These are phyloP conservation scores for Monilinia polystroma DNA, from an alignment of 2,329 filamentous ascomycete species.

Conservation along the genomic window DNA sequence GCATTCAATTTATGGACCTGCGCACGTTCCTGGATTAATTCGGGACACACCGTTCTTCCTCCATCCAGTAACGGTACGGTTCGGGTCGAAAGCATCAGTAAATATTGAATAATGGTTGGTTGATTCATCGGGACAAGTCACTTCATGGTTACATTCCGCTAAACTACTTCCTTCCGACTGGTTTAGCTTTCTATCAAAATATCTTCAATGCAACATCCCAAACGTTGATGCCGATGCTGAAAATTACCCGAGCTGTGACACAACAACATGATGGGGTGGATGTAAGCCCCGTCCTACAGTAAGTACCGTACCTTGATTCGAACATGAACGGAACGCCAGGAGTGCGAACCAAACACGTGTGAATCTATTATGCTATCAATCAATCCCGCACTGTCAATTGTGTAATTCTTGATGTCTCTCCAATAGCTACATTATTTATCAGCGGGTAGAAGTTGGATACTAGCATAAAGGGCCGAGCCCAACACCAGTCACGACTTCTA, in stretches of 20 bases:
- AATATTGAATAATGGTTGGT: conserved; percentile 9
- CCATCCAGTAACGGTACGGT: conserved; percentile 9
- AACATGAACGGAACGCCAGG: background rate
- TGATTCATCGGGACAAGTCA: background rate
- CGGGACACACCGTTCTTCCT: background rate
- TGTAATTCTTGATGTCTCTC: background rate
- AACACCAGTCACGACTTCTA: background rate
- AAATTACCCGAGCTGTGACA: conserved; percentile 19
- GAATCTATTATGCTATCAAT: background rate
- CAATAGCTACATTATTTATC: conserved; percentile 8
- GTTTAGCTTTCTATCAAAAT: background rate
- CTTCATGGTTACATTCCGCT: conserved; percentile 12
- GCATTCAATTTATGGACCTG: conserved; percentile 21
- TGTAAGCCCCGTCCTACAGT: background rate
- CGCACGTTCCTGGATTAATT: conserved; percentile 20
- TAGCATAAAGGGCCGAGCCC: conserved; percentile 5
- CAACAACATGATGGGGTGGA: conserved; percentile 12
- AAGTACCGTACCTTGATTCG: background rate
- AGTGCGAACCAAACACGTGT: conserved; percentile 19
- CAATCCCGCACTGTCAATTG: background rate
- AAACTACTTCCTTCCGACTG: conserved; percentile 16
- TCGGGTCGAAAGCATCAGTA: background rate
- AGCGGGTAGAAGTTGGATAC: background rate
- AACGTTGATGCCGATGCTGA: conserved; percentile 14
- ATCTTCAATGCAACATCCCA: conserved; percentile 18